These are phyloP conservation scores for Oxyria digyna DNA, from an alignment of 148 eudicot genomes.

Conservation along the genomic window DNA sequence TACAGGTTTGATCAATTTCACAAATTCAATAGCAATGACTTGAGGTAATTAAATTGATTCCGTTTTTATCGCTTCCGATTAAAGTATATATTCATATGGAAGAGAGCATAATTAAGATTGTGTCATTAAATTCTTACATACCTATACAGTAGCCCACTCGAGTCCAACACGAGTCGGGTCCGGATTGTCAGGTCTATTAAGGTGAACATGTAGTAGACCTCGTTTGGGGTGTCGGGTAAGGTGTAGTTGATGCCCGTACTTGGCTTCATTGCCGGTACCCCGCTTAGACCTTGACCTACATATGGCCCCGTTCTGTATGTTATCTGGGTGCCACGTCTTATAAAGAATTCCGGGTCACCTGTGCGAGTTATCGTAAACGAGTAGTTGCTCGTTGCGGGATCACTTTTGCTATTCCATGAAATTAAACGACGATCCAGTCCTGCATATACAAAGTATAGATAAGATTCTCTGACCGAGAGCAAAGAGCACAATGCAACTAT, in stretches of 20 bases:
- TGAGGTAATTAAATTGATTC: too few relatives aligned
- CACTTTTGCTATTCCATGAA: conserved; percentile 26
- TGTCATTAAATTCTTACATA: too few relatives aligned
- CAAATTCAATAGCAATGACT: too few relatives aligned
- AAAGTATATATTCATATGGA: too few relatives aligned
- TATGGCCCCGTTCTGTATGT: conserved; percentile 38
- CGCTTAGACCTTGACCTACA: conserved; percentile 36
- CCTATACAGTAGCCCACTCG: background rate
- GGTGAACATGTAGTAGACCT: conserved; percentile 14
- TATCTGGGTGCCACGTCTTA: conserved; percentile 1
- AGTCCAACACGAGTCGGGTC: conserved; percentile 19
- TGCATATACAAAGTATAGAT: background rate
- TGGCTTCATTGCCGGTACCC: conserved; percentile 26
- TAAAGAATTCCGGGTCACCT: conserved; percentile 24
- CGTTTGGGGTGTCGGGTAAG: conserved; percentile 9
- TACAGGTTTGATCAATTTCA: too few relatives aligned
- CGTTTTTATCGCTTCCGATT: too few relatives aligned
- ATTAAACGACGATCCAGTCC: conserved; percentile 25
- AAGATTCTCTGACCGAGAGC: too few relatives aligned
- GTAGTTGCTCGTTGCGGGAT: conserved; percentile 27
- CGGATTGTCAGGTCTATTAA: conserved; percentile 10
- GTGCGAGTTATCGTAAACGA: conserved; percentile 12
- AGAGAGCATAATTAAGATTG: too few relatives aligned
- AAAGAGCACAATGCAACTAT: too few relatives aligned
- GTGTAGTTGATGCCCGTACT: conserved; percentile 1